phyloP scores from a whole-genome alignment of 2,329 filamentous ascomycete species.

The Cladosporium oxysporum region DNA sequence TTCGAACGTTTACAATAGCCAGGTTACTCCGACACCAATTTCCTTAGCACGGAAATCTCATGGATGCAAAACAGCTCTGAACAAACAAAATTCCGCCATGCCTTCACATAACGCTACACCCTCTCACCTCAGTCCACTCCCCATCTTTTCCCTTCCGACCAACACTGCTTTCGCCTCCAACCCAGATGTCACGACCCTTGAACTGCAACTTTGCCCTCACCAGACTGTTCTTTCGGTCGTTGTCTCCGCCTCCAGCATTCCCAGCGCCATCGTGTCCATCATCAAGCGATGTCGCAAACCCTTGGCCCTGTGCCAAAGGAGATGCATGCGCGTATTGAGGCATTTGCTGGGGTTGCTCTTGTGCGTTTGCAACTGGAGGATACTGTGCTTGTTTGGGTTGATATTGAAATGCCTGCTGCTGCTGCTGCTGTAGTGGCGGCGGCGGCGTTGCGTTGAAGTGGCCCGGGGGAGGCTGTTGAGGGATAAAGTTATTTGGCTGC shows the following conservation, averaged over 20 bases:
- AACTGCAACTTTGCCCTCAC: not conserved
- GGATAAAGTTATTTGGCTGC: not conserved
- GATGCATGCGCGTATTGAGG: not conserved
- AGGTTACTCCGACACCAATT: not conserved
- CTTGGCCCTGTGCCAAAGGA: not conserved
- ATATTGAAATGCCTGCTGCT: not conserved
- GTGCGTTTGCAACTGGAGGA: not conserved
- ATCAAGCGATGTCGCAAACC: not conserved
- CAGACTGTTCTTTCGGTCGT: not conserved
- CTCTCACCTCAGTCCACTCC: conserved; percentile 12
- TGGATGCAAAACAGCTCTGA: not conserved
- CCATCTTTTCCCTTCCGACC: conserved; percentile 11
- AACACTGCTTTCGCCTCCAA: not conserved
- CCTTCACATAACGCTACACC: conserved; percentile 10
- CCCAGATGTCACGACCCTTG: not conserved
- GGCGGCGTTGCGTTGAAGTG: not conserved
- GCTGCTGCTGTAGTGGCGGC: not conserved
- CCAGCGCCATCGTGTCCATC: not conserved
- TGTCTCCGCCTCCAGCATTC: not conserved
- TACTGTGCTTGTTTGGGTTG: not conserved
- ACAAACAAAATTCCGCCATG: not conserved
- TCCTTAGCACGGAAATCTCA: not conserved
- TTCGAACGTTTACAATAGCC: conserved; percentile 1
- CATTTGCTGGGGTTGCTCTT: not conserved
- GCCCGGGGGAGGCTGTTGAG: not conserved